phyloP scores from a whole-genome alignment of 2,329 filamentous ascomycete genomes.

The Catunica adiposa region DNA sequence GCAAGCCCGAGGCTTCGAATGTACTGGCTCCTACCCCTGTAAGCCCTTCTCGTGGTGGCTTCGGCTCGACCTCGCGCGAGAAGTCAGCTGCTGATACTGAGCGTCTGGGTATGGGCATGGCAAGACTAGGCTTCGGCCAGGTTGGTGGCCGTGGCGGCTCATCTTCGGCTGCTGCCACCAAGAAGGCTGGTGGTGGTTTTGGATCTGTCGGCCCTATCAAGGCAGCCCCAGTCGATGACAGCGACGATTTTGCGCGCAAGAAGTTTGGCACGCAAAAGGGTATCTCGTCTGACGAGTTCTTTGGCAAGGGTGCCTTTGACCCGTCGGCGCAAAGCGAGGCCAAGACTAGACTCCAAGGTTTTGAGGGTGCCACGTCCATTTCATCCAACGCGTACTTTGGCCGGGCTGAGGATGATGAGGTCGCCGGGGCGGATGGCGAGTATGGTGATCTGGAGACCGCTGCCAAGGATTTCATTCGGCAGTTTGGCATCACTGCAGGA shows the following conservation, averaged over 20 bases:
- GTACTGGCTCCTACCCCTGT: conserved; percentile 61
- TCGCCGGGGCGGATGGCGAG: conserved; percentile 37
- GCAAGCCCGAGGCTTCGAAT: conserved; percentile 38
- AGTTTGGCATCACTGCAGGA: conserved; percentile 86
- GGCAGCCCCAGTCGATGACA: conserved; percentile 46
- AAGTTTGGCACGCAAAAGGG: conserved; percentile 91
- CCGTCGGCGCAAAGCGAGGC: conserved; percentile 67
- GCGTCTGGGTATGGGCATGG: conserved; percentile 75
- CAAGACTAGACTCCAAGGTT: conserved; percentile 72
- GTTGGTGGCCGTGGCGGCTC: conserved; percentile 40
- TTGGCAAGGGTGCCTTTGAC: conserved; percentile 78
- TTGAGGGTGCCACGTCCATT: conserved; percentile 82
- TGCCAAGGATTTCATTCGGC: conserved; percentile 88
- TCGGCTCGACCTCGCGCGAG: conserved; percentile 44
- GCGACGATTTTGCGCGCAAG: conserved; percentile 63
- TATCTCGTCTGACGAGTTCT: conserved; percentile 97
- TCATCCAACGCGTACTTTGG: conserved; percentile 97
- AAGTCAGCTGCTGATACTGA: conserved; percentile 68
- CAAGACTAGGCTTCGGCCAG: conserved; percentile 75
- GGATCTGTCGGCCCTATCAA: conserved; percentile 68
- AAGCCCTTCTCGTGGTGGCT: conserved; percentile 45
- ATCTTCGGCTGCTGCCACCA: conserved; percentile 38
- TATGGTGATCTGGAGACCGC: conserved; percentile 87
- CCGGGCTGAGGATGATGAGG: conserved; percentile 52
- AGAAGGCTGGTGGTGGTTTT: conserved; percentile 71